Evolutionary conservation across 208 protist genomes (phyloP).

Genomic region (Leishmania lainsoni): DNA sequence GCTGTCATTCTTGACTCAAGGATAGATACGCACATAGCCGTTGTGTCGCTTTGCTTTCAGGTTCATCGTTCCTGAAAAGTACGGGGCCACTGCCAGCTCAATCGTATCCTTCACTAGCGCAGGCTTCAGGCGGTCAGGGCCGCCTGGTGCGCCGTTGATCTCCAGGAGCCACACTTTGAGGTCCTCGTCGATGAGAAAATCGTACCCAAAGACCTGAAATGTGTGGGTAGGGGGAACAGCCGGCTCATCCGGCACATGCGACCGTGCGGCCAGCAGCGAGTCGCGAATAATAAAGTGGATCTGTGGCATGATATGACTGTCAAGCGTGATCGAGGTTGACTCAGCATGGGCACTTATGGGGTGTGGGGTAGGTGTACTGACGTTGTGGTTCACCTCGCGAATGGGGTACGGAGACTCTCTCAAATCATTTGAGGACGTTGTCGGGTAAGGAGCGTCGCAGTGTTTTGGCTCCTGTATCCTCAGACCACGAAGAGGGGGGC

Average conservation of each 20-base stretch:
- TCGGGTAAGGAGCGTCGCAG: background rate
- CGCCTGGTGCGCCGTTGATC: constrained; percentile 90
- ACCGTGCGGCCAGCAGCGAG: constrained; percentile 51
- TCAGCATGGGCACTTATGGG: background rate
- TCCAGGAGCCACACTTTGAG: constrained; percentile 81
- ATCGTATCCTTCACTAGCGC: constrained; percentile 76
- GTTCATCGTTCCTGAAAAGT: constrained; percentile 56
- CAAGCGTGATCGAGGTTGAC: constrained; percentile 38
- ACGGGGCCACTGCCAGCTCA: constrained; percentile 61
- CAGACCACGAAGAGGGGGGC: constrained; percentile 12
- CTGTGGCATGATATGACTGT: constrained; percentile 67
- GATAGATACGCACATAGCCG: constrained; percentile 65
- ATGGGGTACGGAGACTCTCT: constrained; percentile 23
- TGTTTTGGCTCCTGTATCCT: constrained; percentile 25
- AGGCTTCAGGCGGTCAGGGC: constrained; percentile 54
- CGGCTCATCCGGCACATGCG: constrained; percentile 47
- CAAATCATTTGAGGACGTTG: constrained; percentile 9
- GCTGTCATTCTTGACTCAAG: constrained; percentile 1
- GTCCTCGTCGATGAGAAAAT: constrained; percentile 84
- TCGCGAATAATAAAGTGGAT: constrained; percentile 76
- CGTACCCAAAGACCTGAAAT: constrained; percentile 93
- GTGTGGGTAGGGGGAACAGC: constrained; percentile 53
- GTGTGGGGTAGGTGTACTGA: constrained; percentile 10
- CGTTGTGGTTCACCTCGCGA: constrained; percentile 9
- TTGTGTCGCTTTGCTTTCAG: constrained; percentile 36